These are phyloP conservation scores for Steccherinum ochraceum DNA, from an alignment of 768 basidiomycete species.

Conservation along the genomic window DNA sequence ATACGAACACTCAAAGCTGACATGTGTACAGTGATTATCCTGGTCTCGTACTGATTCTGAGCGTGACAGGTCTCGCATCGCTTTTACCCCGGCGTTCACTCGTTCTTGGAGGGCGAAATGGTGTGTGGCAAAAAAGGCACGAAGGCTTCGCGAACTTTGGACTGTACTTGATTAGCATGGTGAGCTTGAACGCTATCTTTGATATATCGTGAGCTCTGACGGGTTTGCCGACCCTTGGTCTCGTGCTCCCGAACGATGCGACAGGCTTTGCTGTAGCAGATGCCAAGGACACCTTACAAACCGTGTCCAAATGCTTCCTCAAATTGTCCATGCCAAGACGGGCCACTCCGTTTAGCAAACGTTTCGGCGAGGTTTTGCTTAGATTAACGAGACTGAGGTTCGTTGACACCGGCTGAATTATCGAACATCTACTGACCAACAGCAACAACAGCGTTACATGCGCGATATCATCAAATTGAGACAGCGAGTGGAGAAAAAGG, in stretches of 20 bases:
- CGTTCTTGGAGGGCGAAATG: constrained; percentile 13
- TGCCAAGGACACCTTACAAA: constrained; percentile 22
- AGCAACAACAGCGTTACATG: constrained; percentile 36
- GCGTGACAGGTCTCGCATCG: constrained; percentile 8
- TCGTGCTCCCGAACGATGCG: constrained; percentile 3
- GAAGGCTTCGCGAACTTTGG: constrained; percentile 15
- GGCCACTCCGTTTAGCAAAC: constrained; percentile 16
- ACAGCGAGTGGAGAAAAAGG: constrained; percentile 27
- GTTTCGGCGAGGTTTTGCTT: constrained; percentile 14
- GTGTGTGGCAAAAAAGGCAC: constrained; percentile 16
- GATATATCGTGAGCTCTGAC: no score
- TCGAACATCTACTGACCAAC: no score
- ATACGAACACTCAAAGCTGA: neutral
- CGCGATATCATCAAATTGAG: constrained; percentile 47
- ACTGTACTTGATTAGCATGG: constrained; percentile 19
- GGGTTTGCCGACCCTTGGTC: constrained; percentile 1
- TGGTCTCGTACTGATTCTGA: constrained; percentile 6
- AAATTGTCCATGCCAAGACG: constrained; percentile 21
- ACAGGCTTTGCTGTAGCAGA: constrained; percentile 13
- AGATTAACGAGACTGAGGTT: constrained; percentile 25
- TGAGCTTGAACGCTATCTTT: no score
- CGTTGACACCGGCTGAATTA: neutral
- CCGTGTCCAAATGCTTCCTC: constrained; percentile 21
- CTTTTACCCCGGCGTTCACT: constrained; percentile 12
- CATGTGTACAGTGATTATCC: neutral